phyloP scores from a whole-genome alignment of 495 filamentous ascomycete species.

The Entonaema liquescens region DNA sequence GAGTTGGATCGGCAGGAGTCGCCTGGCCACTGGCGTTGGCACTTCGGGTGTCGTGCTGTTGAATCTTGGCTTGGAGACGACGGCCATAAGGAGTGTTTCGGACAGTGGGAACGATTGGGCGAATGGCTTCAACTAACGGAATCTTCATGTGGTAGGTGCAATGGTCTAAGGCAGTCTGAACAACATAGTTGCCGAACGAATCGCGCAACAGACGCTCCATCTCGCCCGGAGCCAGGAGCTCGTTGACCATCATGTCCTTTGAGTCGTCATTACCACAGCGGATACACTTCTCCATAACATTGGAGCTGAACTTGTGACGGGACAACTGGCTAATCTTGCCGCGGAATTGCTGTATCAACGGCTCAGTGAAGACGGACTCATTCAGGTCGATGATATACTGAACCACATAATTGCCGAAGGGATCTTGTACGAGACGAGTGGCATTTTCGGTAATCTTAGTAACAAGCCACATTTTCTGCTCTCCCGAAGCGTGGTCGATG shows the following conservation, averaged over 20 bases:
- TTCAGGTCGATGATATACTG: conserved; percentile 97
- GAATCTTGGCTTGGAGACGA: conserved; percentile 87
- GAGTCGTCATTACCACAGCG: conserved; percentile 75
- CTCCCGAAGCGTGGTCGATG: conserved; percentile 93
- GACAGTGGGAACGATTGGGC: conserved; percentile 81
- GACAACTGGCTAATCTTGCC: conserved; percentile 79
- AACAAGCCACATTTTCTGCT: conserved; percentile 88
- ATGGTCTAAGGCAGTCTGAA: conserved; percentile 94
- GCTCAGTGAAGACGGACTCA: conserved; percentile 82
- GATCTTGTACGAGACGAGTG: conserved; percentile 87
- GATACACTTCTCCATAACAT: conserved; percentile 97
- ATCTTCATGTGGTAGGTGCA: conserved; percentile 74
- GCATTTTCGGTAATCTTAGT: conserved; percentile 83
- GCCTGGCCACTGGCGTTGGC: conserved; percentile 43
- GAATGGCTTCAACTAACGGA: conserved; percentile 80
- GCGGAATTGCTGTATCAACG: conserved; percentile 78
- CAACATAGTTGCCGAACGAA: conserved; percentile 94
- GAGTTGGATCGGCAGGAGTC: conserved; percentile 51
- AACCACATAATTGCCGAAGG: conserved; percentile 97
- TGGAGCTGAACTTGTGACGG: conserved; percentile 98
- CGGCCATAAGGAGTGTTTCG: conserved; percentile 91
- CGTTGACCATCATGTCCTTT: conserved; percentile 82
- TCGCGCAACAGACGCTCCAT: conserved; percentile 89
- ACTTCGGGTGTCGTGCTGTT: conserved; percentile 52
- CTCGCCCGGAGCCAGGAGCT: conserved; percentile 77